Percentiles rank a stretch among this genome's conserved stretches.
phyloP scores from a whole-genome alignment of 2,329 filamentous ascomycete species.

The Leptosphaerulina australis region DNA sequence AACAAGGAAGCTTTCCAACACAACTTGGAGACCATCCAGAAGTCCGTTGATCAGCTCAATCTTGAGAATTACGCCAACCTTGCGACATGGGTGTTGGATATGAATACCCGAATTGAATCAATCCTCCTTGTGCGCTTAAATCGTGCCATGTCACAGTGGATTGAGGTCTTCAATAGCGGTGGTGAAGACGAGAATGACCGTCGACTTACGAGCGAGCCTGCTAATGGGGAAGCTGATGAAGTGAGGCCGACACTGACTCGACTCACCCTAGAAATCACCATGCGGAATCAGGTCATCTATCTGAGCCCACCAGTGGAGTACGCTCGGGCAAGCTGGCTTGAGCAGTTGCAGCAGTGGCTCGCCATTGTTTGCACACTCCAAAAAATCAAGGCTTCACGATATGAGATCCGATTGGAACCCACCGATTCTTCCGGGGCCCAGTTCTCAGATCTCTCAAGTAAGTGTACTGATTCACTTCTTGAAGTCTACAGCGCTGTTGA shows the following conservation, averaged over 20 bases:
- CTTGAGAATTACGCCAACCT: conserved; percentile 96
- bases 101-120: conserved; percentile 84
- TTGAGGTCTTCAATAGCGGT: conserved; percentile 72
- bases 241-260: conserved; percentile 68
- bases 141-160: conserved; percentile 85
- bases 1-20: conserved; percentile 78
- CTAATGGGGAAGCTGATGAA: conserved; percentile 54
- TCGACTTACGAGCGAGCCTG: conserved; percentile 35
- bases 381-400: conserved; percentile 92
- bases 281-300: conserved; percentile 98
- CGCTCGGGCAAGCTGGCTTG: conserved; percentile 90
- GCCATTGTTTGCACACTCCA: conserved; percentile 89
- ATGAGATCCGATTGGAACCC: conserved; percentile 81
- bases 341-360: conserved; percentile 91
- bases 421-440: conserved; percentile 65
- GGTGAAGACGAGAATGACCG: conserved; percentile 43
- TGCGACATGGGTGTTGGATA: conserved; percentile 82
- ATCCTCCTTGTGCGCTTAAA: conserved; percentile 83
- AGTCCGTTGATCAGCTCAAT: conserved; percentile 93
- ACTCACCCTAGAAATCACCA: conserved; percentile 89
- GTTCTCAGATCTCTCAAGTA: conserved; percentile 83
- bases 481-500: conserved; percentile 85
- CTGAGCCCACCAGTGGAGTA: conserved; percentile 92
- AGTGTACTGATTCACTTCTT: conserved; percentile 79
- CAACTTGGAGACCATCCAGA: conserved; percentile 84